Evolutionary conservation across 1,284 basidiomycete genomes (phyloP), one percentile per base, ranked within the genome.

Genomic region (Leccinum fallax): DNA sequence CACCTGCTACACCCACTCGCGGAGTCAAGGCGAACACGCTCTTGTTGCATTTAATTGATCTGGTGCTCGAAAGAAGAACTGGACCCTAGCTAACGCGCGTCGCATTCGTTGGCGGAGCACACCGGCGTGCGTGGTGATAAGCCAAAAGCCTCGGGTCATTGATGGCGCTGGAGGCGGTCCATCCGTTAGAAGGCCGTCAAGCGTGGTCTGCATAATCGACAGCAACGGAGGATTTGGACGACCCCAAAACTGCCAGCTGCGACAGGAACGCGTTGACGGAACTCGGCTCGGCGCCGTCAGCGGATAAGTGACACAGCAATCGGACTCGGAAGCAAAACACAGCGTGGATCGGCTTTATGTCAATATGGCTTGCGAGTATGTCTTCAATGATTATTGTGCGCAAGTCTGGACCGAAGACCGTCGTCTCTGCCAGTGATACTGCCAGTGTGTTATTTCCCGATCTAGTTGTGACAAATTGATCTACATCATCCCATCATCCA

Each of bases 201-300:
- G 26, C 26, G 28, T 68, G 63, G 34, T 40, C 9, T 43, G 54
- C 24, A 19, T 30, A 34, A 53, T 55, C 38, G 9, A 53, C 64
- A 34, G 51, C 48, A 60, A 57, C 52, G 63, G 55, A 34, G 52
- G 16, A 6, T 57, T 59, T 53, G 43, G 34, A 38, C 34, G 60
- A 70, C 71, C 71, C 71, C 63, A 76, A 76, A 73, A 66, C 74
- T 76, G 71, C 74, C 71, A 76, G n/a, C 21, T 53, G 49, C 54
- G 36, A 65, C 67, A 71, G 65, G 59, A 62, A 65, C 66, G 58
- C 72, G 63, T 52, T 55, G 59, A 43, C 51, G 49, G 54, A 13
- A 26, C 16, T 48, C 38, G 56, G 36, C 13, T 56, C 51, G 28
- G 60, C 60, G 13, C 46, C 59, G 68, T 67, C 57, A 63, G 49